Conservation (phyloP, 148 eudicot species). For the Vaccinium corymbosum region DNA sequence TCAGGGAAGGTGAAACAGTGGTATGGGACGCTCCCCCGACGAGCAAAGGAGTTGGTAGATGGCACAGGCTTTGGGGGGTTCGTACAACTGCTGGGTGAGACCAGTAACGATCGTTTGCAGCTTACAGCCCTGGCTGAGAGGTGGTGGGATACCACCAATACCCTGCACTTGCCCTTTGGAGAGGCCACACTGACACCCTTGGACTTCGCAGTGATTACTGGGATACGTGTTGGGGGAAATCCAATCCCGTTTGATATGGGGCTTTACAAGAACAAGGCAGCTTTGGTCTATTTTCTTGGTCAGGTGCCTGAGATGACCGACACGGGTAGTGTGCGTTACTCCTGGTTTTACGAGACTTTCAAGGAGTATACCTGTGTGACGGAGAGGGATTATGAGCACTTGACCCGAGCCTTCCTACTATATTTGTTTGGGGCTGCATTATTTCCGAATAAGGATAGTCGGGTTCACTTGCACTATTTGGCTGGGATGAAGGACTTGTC, state of each 20-base stretch:
- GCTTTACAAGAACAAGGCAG: background rate
- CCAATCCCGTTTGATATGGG: background rate
- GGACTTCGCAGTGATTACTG: background rate
- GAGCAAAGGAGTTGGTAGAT: background rate
- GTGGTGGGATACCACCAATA: conserved; percentile 1
- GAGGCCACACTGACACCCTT: background rate
- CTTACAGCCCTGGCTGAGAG: background rate
- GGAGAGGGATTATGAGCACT: background rate
- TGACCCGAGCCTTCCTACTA: background rate
- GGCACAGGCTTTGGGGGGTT: background rate
- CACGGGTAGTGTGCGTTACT: background rate
- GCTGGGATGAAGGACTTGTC: background rate
- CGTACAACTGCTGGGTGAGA: background rate
- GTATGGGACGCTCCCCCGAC: background rate
- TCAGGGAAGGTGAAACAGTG: background rate
- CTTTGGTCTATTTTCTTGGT: background rate
- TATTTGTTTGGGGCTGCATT: background rate
- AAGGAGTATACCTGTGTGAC: background rate
- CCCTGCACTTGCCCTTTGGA: background rate
- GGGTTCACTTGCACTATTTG: background rate
- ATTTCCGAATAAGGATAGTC: background rate
- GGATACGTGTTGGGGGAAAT: background rate
- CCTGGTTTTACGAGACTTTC: background rate
- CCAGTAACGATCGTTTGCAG: background rate
- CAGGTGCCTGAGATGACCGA: background rate